phyloP scores from a whole-genome alignment of 1,139 yeast genomes.

The Geotrichum carabidarum region DNA sequence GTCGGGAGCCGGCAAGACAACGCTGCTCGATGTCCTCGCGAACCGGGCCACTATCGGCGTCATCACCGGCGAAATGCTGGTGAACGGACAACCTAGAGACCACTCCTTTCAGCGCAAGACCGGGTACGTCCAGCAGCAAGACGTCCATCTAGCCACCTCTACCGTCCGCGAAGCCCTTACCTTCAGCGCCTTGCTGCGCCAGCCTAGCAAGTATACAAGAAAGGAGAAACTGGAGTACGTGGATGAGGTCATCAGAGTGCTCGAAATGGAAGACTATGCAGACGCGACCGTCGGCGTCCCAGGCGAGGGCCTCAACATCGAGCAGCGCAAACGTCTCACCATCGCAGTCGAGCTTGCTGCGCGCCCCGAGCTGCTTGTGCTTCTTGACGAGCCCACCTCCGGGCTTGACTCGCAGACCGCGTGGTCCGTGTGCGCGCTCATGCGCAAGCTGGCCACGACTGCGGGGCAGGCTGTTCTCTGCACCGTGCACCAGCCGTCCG shows the following conservation, averaged over 20 bases:
- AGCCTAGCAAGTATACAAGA: constrained; percentile 50
- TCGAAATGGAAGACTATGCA: constrained; percentile 69
- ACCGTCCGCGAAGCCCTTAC: constrained; percentile 75
- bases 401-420: constrained; percentile 92
- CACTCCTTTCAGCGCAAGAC: constrained; percentile 73
- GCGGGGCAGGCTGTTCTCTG: constrained; percentile 80
- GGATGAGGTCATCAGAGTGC: constrained; percentile 60
- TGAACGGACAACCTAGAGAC: constrained; percentile 65
- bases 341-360: constrained; percentile 87
- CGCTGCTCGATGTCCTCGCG: constrained; percentile 67
- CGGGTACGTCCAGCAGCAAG: constrained; percentile 82
- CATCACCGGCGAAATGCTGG: constrained; percentile 69
- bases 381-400: constrained; percentile 89
- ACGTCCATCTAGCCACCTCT: constrained; percentile 65
- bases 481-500: constrained; percentile 82
- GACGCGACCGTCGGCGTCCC: constrained; percentile 82
- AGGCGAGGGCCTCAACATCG: constrained; percentile 71
- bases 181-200: constrained; percentile 71
- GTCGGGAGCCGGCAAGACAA: constrained; percentile 85
- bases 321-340: constrained; percentile 78
- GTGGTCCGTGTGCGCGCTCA: constrained; percentile 74
- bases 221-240: constrained; percentile 65
- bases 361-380: constrained; percentile 71
- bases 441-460: constrained; percentile 60
- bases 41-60: constrained; percentile 76